Conservation (phyloP, 164 flowering plant species). For the Brasenia schreberi region DNA sequence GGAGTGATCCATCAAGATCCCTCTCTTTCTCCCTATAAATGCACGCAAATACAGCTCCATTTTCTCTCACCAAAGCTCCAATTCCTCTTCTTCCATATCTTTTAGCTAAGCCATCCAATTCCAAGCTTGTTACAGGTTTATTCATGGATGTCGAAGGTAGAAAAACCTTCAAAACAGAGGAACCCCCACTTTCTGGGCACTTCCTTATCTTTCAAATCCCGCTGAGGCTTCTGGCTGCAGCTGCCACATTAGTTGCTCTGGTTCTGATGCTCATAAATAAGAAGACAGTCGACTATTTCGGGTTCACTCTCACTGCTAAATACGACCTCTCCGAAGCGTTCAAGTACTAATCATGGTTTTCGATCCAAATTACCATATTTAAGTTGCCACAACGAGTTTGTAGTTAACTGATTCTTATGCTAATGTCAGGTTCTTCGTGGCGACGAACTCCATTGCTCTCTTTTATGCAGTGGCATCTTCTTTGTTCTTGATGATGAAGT, state of each 20-base stretch:
- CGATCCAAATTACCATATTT: not conserved
- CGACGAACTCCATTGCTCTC: conserved; percentile 21
- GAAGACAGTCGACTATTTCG: conserved; percentile 14
- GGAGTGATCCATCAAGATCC: too few relatives aligned
- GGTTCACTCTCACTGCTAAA: conserved; percentile 19
- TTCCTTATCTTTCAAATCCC: conserved; percentile 20
- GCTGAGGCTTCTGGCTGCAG: conserved; percentile 26
- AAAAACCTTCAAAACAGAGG: conserved; percentile 5
- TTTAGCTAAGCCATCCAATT: too few relatives aligned
- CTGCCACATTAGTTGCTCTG: conserved; percentile 18
- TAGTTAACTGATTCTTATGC: too few relatives aligned
- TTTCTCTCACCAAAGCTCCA: too few relatives aligned
- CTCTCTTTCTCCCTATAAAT: too few relatives aligned
- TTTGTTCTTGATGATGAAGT: conserved; percentile 9
- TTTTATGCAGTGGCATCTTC: conserved; percentile 28
- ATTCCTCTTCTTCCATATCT: too few relatives aligned
- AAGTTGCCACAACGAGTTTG: too few relatives aligned
- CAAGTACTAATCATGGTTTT: conserved; percentile 21
- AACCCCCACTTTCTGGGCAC: not conserved
- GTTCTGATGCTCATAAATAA: conserved; percentile 20
- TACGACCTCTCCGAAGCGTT: conserved; percentile 31
- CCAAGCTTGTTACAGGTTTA: not conserved
- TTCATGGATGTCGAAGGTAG: conserved; percentile 10
- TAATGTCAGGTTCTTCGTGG: conserved; percentile 34
- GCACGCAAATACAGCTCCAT: too few relatives aligned